Evolutionary conservation across 345 rosid species (phyloP), one percentile per base, ranked within the genome.

Genomic region (Combretum micranthum): DNA sequence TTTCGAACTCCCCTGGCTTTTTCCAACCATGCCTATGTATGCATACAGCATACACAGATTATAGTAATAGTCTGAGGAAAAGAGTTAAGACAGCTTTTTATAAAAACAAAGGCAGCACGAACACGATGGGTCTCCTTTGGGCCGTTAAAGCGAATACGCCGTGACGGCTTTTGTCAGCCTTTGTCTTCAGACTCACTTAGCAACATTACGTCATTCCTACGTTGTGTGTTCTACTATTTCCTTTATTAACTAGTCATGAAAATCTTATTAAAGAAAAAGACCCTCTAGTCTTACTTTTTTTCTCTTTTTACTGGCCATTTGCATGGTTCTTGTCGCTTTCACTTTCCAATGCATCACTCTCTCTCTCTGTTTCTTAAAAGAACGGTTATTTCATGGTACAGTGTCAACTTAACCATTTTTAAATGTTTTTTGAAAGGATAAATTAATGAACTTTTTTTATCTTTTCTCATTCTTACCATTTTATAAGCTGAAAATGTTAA

Each of bases 81-180:
- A 59, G n/a, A n/a, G n/a, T n/a, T n/a, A n/a, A n/a, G 64, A 55
- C 64, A 42, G 17, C 65, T 66, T 71, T 58, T 61, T 0, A 49
- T 17, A 49, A 56, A 55, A 50, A 19, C 13, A 20, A 55, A 48
- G 49, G 37, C 64, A 50, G 20, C 23, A 14, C 53, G 23, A 55
- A 50, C 23, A 14, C 53, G 23, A 55, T 46, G 20, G 49, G 47
- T 20, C 37, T 20, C 20, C 8, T 3, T 48, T 15, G 66, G 56
- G 71, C 73, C 66, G 65, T 55, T 55, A 62, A 71, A 59, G 73
- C 44, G 20, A 60, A 51, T 47, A 67, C 42, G 50, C 71, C 80
- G 52, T 53, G 71, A 71, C 74, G 76, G 73, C 76, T 62, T 75
- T 71, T 75, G 64, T 64, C 76, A 71, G 80, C 63, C 70, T 71